Evolutionary conservation across 306 rosid genomes (phyloP).

Genomic region (Vigna trinervia): DNA sequence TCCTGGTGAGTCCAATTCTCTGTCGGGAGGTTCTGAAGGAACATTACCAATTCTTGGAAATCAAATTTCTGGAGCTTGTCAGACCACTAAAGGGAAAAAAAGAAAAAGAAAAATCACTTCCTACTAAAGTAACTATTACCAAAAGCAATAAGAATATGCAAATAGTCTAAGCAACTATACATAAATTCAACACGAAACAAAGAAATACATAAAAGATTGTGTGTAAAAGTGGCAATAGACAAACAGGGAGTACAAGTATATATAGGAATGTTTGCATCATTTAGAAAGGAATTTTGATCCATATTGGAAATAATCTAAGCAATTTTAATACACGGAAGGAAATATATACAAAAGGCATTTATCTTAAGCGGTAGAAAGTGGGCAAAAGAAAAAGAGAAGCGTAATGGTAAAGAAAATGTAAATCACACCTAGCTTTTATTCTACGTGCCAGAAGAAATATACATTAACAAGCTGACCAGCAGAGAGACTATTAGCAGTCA

Average conservation of each 20-base stretch:
- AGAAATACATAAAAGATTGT: constrained; percentile 2
- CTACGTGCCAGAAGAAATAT: neutral
- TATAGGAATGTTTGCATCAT: constrained; percentile 20
- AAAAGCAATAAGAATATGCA: constrained; percentile 6
- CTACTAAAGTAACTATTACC: constrained; percentile 32
- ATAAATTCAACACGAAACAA: constrained; percentile 7
- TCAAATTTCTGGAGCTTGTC: constrained; percentile 89
- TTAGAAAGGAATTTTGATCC: constrained; percentile 1
- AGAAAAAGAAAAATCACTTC: constrained; percentile 28
- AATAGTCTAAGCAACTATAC: constrained; percentile 6
- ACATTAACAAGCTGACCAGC: constrained; percentile 13
- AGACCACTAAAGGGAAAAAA: constrained; percentile 76
- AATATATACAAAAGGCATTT: constrained; percentile 2
- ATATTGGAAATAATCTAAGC: neutral
- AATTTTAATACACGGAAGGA: constrained; percentile 19
- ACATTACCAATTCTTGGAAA: constrained; percentile 96
- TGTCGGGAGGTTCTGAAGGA: constrained; percentile 97
- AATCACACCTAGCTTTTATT: constrained; percentile 16
- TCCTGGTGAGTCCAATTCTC: constrained; percentile 90
- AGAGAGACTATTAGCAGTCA: constrained; percentile 12
- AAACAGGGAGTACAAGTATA: constrained; percentile 3
- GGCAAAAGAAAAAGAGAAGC: constrained; percentile 20
- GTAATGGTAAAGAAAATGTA: constrained; percentile 12
- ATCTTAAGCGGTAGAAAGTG: constrained; percentile 14
- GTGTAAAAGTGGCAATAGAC: neutral